Conservation (phyloP, 805 yeast species). For the Zygotorulaspora danielsina region DNA sequence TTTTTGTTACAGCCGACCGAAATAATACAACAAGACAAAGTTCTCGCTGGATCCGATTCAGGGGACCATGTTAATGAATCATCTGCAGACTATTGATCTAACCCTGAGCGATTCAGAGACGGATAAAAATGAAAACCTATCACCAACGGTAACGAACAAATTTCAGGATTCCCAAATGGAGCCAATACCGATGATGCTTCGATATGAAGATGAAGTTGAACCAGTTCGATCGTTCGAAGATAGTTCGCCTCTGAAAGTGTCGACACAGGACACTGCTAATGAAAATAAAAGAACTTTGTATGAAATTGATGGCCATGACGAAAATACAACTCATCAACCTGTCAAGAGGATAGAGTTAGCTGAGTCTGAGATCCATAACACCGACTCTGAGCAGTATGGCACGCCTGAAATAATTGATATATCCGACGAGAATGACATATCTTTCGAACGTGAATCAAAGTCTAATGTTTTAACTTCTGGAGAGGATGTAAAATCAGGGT, state of each 20-base stretch:
- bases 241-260: constrained; percentile 9
- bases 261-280: constrained; percentile 3
- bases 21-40: too few relatives aligned
- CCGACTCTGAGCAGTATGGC: background rate
- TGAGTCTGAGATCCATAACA: background rate
- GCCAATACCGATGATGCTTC: background rate
- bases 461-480: background rate
- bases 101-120: constrained; percentile 9
- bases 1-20: too few relatives aligned
- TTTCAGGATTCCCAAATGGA: background rate
- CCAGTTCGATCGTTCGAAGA: background rate
- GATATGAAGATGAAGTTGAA: background rate
- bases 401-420: constrained; percentile 8
- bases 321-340: background rate
- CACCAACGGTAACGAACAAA: background rate
- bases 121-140: background rate
- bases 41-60: too few relatives aligned
- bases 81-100: constrained; percentile 22
- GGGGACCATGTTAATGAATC: background rate
- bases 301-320: background rate
- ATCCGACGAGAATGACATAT: constrained; percentile 6
- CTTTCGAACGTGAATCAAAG: background rate
- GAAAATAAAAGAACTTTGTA: constrained; percentile 1
- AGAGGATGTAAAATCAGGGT: background rate
- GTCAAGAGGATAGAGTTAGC: background rate